Base-by-base conservation (phyloP, 2,329 filamentous ascomycete species). In the Stromatinia cepivora region DNA sequence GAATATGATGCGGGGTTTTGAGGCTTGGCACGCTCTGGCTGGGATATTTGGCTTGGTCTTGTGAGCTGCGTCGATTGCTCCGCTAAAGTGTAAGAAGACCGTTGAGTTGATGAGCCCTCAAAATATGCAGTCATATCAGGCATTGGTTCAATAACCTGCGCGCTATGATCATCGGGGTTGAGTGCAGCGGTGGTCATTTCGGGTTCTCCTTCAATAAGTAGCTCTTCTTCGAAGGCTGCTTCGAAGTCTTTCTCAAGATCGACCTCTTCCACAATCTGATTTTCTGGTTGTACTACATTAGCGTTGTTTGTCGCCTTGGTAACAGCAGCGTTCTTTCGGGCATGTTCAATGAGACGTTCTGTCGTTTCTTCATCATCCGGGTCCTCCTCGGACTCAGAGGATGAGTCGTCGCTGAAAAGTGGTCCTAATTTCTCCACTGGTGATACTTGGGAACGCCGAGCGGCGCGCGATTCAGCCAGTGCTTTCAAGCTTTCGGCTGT, bases 341-440 rank as follows among this genome's bases (percentile, higher is more conserved):
- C 20, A 6, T 69, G 36, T 45, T 42, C 59, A 2, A 53, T 22
- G 6, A 39, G 22, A 6, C 22, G 42, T 28, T 58, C 34, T 4
- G 54, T 7, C 2, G 20, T 61, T 59, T 68, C 66, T 5, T 72
- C 72, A 15, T 68, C 61, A 11, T 72, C 66, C 3, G 72, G 71
- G 64, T 74, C 73, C 46, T 74, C 73, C 20, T 73, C 72, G 22
- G 72, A 74, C 46, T 72, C 66, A 11, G 63, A 57, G 1, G 69
- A 69, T 22, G 45, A 36, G 6, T 39, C 34, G 1, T 50, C 48
- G 61, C 34, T 50, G 10, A 52, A 39, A 0, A 52, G 15, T 28
- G 31, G 61, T 28, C 34, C 34, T 34, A 39, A 2, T 22, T 20
- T 39, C 10, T 52, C n/a, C 13, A 15, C 34, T 39, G 46, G 31